Evolutionary conservation across 345 rosid species (phyloP).

Genomic region (Melaleuca alternifolia): DNA sequence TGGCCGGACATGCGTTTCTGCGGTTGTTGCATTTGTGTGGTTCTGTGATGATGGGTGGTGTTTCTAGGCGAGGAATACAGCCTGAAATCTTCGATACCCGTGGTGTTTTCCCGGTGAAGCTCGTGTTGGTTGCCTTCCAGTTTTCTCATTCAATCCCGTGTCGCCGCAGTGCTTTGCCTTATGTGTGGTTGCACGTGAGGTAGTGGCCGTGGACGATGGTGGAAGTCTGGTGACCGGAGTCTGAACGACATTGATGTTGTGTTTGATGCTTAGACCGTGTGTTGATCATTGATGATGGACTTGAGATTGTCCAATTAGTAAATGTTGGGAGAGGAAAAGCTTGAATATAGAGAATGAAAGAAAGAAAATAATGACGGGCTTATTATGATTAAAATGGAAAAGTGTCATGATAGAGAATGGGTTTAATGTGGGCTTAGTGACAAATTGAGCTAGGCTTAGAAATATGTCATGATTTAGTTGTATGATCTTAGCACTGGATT

Average conservation of each 20-base stretch:
- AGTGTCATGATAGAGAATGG: neutral
- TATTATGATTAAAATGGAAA: neutral
- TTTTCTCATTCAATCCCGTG: too few species aligned
- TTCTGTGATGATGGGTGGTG: neutral
- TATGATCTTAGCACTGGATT: too few species aligned
- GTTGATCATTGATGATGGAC: neutral
- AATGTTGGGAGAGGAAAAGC: neutral
- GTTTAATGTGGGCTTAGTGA: neutral
- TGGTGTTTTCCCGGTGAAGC: too few species aligned
- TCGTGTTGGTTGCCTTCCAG: too few species aligned
- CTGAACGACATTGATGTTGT: neutral
- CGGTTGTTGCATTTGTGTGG: neutral
- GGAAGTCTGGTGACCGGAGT: neutral
- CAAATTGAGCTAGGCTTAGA: neutral
- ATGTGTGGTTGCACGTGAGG: neutral
- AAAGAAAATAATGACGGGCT: neutral
- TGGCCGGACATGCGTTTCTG: neutral
- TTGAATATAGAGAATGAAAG: neutral
- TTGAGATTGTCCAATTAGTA: neutral
- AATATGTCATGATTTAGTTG: neutral
- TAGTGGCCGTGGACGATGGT: neutral
- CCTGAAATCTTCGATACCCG: neutral
- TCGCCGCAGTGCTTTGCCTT: too few species aligned
- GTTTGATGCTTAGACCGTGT: neutral
- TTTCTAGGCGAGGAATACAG: neutral